Evolutionary conservation across 2,329 filamentous ascomycete species (phyloP).

Genomic region (Diaporthe humulicola): DNA sequence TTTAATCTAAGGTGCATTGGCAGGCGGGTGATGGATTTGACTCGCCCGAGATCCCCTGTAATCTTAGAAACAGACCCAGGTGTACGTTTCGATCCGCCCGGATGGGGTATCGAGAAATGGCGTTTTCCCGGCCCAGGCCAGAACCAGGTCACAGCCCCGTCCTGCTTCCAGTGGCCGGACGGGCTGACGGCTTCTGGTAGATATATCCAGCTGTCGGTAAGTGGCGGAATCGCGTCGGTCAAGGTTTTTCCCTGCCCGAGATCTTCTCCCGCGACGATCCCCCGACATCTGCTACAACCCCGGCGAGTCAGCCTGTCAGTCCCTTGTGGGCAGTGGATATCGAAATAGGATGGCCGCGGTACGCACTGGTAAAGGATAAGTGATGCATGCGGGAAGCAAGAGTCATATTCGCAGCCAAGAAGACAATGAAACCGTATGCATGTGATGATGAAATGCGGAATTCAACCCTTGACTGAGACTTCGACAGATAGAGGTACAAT

Average conservation of each 20-base stretch:
- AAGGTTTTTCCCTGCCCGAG: neutral
- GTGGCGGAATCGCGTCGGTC: neutral
- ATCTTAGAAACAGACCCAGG: conserved; percentile 2
- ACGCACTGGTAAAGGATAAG: neutral
- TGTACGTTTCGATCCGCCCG: neutral
- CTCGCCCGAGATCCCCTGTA: conserved; percentile 15
- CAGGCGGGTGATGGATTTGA: neutral
- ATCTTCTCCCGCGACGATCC: conserved; percentile 10
- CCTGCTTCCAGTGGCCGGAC: no score
- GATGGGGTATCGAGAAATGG: conserved; percentile 2
- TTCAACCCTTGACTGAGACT: neutral
- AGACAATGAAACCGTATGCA: neutral
- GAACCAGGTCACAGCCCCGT: neutral
- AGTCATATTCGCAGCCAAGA: neutral
- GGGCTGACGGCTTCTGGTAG: neutral
- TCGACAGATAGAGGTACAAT: neutral
- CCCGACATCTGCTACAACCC: neutral
- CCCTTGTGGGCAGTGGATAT: neutral
- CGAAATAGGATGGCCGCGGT: neutral
- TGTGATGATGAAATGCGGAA: neutral
- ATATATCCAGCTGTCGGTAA: neutral
- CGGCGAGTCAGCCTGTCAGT: neutral
- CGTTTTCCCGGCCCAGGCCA: neutral
- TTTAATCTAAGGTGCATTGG: neutral
- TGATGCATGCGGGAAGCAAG: neutral